phyloP scores from a whole-genome alignment of 805 yeast genomes.

The Candida insectalens region DNA sequence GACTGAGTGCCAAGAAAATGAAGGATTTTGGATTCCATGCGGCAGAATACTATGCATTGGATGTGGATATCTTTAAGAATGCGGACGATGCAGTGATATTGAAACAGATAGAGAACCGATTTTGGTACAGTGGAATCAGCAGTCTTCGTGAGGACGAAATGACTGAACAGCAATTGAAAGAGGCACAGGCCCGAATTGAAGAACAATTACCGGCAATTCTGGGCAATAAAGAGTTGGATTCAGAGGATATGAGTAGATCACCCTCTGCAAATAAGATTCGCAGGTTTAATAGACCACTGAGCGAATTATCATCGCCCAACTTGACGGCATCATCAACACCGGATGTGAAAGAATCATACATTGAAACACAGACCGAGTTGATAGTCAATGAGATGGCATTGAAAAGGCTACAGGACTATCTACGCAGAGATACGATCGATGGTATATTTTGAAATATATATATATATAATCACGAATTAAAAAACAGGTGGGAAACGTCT shows the following conservation, averaged over 20 bases:
- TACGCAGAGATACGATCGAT: no score
- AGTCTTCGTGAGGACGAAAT: constrained; percentile 8
- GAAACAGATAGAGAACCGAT: constrained; percentile 32
- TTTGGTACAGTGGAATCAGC: constrained; percentile 33
- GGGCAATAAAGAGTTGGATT: not conserved
- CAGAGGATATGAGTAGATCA: no score
- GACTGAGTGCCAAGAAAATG: constrained; percentile 26
- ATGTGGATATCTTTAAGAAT: constrained; percentile 49
- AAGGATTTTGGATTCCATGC: constrained; percentile 68
- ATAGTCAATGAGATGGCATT: not conserved
- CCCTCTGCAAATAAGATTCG: no score
- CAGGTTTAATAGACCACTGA: constrained; percentile 1
- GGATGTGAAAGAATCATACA: not conserved
- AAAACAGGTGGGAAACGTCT: no score
- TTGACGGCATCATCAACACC: not conserved
- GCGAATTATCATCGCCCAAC: constrained; percentile 2
- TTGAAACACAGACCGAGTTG: not conserved
- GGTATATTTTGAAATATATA: no score
- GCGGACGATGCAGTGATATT: constrained; percentile 38
- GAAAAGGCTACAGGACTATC: not conserved
- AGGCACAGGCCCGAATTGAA: not conserved
- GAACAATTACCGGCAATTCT: not conserved
- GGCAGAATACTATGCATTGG: constrained; percentile 56
- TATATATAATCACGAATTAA: no score
- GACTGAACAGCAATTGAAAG: constrained; percentile 2